Evolutionary conservation across 1,139 yeast genomes (phyloP), one percentile per base, ranked within the genome.

Genomic region (Geotrichum europaeum): DNA sequence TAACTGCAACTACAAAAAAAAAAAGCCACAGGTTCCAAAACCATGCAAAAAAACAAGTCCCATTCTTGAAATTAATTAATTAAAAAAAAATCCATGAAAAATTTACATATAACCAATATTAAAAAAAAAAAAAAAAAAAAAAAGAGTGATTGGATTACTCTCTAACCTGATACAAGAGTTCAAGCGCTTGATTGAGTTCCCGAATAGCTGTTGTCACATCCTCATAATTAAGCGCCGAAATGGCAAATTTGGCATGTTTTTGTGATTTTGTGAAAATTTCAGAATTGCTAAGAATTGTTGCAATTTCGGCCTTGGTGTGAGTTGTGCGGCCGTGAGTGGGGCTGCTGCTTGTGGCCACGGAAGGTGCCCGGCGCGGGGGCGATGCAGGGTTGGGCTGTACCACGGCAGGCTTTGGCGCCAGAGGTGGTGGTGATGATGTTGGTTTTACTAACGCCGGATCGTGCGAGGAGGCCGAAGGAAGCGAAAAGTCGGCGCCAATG

Each of bases 181-280:
- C 80, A 59, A 92, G 75, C 0, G 97, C 96, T 32, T 78, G 71
- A 50, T 76, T 75, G 51, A 94, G 78, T 73, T 94, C 96, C n/a
- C 75, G 76, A 56, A 87, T 83, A 0, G 98, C 98, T 0, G 98
- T 94, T 4, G 73, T 78, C 53, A 84, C 77, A 69, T 94, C 99
- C 65, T 94, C 98, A 72, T 91, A 94, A 71, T 91, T 92, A 67
- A 94, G 80, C 0, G 99, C 99, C 56, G 96, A 89, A 10, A 92
- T 86, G 3, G 97, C 98, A 73, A 86, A 94, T 72, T 87, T 89
- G 57, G 97, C 94, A 66, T 84, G 88, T 70, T 88, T 90, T 70
- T 92, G 97, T 0, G 91, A 88, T 65, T 80, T 77, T n/a, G 82
- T 66, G 25, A 87, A 84, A 49, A 80, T 77, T 62, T 87, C 90